These are phyloP conservation scores for Nicotiana tomentosiformis DNA, from an alignment of 257 asterid species.

Conservation along the genomic window DNA sequence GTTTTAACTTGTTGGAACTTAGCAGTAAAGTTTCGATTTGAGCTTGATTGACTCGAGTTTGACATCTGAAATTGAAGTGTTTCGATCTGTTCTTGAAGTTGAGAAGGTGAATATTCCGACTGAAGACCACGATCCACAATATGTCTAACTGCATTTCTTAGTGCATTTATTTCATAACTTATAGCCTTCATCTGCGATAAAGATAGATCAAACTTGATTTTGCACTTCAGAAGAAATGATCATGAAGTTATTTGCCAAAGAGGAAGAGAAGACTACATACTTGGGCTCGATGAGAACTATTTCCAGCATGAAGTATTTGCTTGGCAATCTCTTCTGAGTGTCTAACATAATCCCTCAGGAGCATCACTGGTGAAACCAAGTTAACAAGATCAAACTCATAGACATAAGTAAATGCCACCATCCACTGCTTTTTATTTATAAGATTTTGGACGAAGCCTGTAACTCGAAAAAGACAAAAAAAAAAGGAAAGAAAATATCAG, in stretches of 20 bases:
- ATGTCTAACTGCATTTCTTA: slow-evolving; percentile 6
- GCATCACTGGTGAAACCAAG: slow-evolving; percentile 15
- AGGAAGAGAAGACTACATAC: background rate
- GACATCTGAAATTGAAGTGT: background rate
- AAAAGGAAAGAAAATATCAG: background rate
- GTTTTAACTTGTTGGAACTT: background rate
- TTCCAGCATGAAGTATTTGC: slow-evolving; percentile 1
- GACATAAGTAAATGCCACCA: slow-evolving; percentile 15
- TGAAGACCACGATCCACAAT: slow-evolving; percentile 15
- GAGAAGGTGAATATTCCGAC: slow-evolving; percentile 14
- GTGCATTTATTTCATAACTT: slow-evolving; percentile 1
- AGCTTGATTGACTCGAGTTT: slow-evolving; percentile 3
- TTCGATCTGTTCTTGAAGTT: slow-evolving; percentile 6
- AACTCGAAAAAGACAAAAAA: background rate
- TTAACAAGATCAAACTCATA: slow-evolving; percentile 15
- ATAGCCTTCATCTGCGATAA: slow-evolving; percentile 9
- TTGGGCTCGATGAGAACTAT: background rate
- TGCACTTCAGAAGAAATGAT: background rate
- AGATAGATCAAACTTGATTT: background rate
- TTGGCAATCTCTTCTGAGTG: background rate
- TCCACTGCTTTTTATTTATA: background rate
- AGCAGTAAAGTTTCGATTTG: background rate
- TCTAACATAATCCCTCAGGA: slow-evolving; percentile 12
- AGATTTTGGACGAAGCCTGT: slow-evolving; percentile 9
- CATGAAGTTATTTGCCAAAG: background rate